These are phyloP conservation scores for Elaeis oleifera DNA, from an alignment of 202 grass and related monocot genomes.

Conservation along the genomic window DNA sequence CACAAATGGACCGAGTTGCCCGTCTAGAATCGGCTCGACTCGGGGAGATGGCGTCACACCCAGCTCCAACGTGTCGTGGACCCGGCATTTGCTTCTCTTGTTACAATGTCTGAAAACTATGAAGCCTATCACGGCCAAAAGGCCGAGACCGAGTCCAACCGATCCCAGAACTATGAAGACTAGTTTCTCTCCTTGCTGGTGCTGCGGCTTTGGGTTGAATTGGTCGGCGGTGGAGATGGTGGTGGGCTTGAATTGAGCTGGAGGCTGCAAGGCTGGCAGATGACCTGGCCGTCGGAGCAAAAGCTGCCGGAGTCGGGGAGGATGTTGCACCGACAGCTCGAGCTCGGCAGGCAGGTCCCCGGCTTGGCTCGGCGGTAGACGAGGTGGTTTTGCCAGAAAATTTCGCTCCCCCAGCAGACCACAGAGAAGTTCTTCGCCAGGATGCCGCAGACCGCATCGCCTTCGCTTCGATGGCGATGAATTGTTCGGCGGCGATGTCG, in stretches of 20 bases:
- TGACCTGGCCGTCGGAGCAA: slow-evolving; percentile 1
- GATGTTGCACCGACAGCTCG: neutral
- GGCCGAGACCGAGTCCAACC: neutral
- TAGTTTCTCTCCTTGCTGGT: neutral
- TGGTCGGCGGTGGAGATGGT: neutral
- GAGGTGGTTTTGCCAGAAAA: slow-evolving; percentile 1
- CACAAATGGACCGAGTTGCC: neutral
- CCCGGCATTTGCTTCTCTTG: neutral
- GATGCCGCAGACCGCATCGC: slow-evolving; percentile 59
- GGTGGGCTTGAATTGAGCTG: neutral
- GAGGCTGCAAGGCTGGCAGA: slow-evolving; percentile 4
- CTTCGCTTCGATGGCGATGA: slow-evolving; percentile 51
- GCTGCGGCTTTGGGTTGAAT: neutral
- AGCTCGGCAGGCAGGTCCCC: neutral
- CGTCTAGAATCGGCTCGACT: neutral
- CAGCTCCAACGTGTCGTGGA: neutral
- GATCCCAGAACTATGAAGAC: slow-evolving; percentile 6
- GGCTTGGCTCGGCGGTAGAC: slow-evolving; percentile 7
- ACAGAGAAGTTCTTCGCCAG: slow-evolving; percentile 30
- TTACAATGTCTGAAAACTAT: neutral
- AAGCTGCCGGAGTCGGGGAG: neutral
- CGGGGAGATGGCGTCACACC: slow-evolving; percentile 11
- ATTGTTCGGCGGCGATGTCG: slow-evolving; percentile 14
- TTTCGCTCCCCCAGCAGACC: slow-evolving; percentile 1
- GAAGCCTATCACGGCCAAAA: neutral